phyloP scores from a whole-genome alignment of 192 early-diverging fungal species.

The Cladochytrium replicatum region DNA sequence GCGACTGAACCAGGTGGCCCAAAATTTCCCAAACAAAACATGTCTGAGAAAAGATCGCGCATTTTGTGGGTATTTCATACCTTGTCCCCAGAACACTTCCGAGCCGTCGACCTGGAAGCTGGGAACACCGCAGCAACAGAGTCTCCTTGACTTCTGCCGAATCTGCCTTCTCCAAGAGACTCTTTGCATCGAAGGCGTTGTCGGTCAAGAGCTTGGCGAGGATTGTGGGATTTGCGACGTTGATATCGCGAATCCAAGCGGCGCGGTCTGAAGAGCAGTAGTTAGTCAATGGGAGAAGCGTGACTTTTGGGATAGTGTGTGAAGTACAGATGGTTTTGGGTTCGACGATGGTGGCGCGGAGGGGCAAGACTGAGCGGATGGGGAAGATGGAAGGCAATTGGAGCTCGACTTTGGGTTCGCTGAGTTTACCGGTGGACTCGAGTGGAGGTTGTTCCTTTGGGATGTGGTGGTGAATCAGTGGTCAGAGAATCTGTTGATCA shows the following conservation, averaged over 20 bases:
- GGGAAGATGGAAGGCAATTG: constrained; percentile 9
- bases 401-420: too few relatives aligned
- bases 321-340: neutral
- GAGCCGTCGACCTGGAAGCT: too few relatives aligned
- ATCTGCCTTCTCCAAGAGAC: neutral
- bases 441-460: too few relatives aligned
- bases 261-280: neutral
- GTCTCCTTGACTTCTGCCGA: constrained; percentile 3
- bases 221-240: constrained; percentile 2
- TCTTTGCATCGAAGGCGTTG: neutral
- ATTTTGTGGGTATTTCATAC: too few relatives aligned
- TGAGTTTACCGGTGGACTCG: too few relatives aligned
- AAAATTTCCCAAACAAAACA: too few relatives aligned
- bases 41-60: too few relatives aligned
- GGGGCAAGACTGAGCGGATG: constrained; percentile 3
- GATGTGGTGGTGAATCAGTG: too few relatives aligned
- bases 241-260: constrained; percentile 1
- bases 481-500: too few relatives aligned
- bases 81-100: too few relatives aligned
- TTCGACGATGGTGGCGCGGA: constrained; percentile 4
- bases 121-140: constrained; percentile 12
- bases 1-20: too few relatives aligned
- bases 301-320: neutral
- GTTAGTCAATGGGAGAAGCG: neutral
- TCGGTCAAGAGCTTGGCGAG: neutral